Base-by-base conservation (phyloP, 1,284 basidiomycete genomes). In the Trametes versicolor region DNA sequence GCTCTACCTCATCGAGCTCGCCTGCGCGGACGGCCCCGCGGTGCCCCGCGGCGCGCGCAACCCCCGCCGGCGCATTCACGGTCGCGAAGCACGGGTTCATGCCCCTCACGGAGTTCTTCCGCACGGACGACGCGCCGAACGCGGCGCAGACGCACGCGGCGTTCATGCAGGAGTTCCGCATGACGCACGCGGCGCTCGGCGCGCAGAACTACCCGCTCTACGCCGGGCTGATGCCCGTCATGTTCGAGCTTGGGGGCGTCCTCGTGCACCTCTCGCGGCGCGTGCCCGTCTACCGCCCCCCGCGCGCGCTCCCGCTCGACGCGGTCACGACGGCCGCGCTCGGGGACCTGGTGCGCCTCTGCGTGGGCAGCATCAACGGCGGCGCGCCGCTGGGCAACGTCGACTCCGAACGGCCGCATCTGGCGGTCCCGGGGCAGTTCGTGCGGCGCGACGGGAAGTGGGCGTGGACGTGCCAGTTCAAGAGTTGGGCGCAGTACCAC, bases 381-480 rank as follows among this genome's bases (percentile, higher is more conserved):
- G n/a, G n/a, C n/a, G n/a, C n/a, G n/a, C n/a, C n/a, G n/a, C n/a
- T n/a, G n/a, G n/a, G n/a, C n/a, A n/a, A n/a, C n/a, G n/a, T n/a
- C n/a, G n/a, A n/a, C n/a, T n/a, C n/a, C n/a, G n/a, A n/a, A n/a
- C n/a, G n/a, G n/a, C n/a, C n/a, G n/a, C n/a, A n/a, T n/a, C n/a
- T n/a, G 29, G 45, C 43, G 43, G 17, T 57, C 19, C 56, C 47
- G 12, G 56, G 56, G 13, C 47, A 37, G 3, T 47, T 49, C 12
- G 29, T 27, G 15, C 56, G 56, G 10, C 36, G 9, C 12, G 29
- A 8, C 10, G 47, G 56, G 15, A 49, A 58, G 32, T 58, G 56
- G 56, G 34, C 27, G 2, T 58, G 56, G 56, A 43, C 25, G 32
- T n/a, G 45, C 21, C 45, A 37, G 27, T 58, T 58, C 47, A 21